Evolutionary conservation across 805 yeast species (phyloP), one percentile per base, ranked within the genome.

Genomic region (Wickerhamiella australiensis): DNA sequence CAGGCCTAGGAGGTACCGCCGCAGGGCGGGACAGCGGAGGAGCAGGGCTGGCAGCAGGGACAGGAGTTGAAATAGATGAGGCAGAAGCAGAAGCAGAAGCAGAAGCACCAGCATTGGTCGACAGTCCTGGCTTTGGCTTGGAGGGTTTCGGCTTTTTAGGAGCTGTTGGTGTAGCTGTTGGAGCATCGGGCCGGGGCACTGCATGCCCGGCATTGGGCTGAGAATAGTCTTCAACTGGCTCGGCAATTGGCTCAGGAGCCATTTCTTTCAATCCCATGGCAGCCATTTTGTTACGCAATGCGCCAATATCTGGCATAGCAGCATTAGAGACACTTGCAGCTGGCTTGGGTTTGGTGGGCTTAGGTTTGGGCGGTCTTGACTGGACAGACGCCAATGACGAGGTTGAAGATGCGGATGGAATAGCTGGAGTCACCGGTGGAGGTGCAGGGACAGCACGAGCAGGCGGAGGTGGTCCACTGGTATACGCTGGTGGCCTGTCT

Each of bases 301-400:
- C 29, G n/a, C 40, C 22, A 13, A 43, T 27, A 33, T 43, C 47
- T 11, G 40, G 47, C 47, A 43, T 43, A 4, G 20, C 40, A 18
- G 44, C 21, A 22, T 23, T n/a, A 3, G 44, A 18, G 3, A 15
- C 33, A n/a, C 33, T 21, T 7, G 15, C 33, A 7, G 44, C 33
- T 21, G 46, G 55, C 50, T 38, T 52, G 22, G 31, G 57, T 47
- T 11, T 54, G 38, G 48, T 53, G 9, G 62, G 52, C 29, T 50
- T 51, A 56, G 56, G 54, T 44, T 54, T 57, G 13, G 60, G 57
- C 2, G 52, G 57, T 20, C 26, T 25, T 3, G 11, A 3, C 26
- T 15, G 33, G 13, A 21, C 29, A 12, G 18, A n/a, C n/a, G n/a
- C n/a, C n/a, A n/a, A n/a, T n/a, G n/a, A n/a, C 18, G 31, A 18